Evolutionary conservation across 2,329 filamentous ascomycete species (phyloP), one percentile per base, ranked within the genome.

Genomic region (Nemania abortiva): DNA sequence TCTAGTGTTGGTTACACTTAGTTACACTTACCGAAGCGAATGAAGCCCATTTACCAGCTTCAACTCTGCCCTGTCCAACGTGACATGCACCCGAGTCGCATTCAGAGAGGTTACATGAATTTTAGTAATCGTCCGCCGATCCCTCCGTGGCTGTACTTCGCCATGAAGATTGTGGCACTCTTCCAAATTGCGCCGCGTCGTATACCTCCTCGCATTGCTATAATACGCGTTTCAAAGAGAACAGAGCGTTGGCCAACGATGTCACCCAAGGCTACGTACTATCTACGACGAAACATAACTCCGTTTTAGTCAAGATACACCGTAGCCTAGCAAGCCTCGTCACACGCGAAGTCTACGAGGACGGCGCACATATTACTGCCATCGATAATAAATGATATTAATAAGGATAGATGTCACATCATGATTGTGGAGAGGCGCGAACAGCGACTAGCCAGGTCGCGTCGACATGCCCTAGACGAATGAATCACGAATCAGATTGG

Each of bases 61-160:
- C 27, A 57, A 27, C n/a, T 56, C 49, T 59, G 58, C 63, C 64
- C 57, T 69, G 63, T 52, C 31, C 37, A 45, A 55, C 27, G 65
- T 61, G 55, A 65, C 66, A 66, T 56, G 62, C 29, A 63, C 56
- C 45, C 52, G 34, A 61, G 57, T 63, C 53, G 55, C 58, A 56
- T 55, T 18, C 13, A 45, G 27, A 56, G 42, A 39, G 49, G 66
- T 70, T 67, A 67, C 69, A 71, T 70, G 61, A 58, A 22, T 53
- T 70, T 72, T 72, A 72, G 70, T 72, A 70, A 70, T 72, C 65
- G n/a, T 15, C 53, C 65, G 68, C 58, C 61, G 67, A 72, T 70
- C 69, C 29, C 56, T 70, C 57, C 63, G 64, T 61, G 50, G 63
- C 67, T 62, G 52, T 56, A 39, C 53, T 61, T 49, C 34, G 62